These are phyloP conservation scores for Anethum foeniculum DNA, from an alignment of 140 eudicot genomes.

Conservation along the genomic window DNA sequence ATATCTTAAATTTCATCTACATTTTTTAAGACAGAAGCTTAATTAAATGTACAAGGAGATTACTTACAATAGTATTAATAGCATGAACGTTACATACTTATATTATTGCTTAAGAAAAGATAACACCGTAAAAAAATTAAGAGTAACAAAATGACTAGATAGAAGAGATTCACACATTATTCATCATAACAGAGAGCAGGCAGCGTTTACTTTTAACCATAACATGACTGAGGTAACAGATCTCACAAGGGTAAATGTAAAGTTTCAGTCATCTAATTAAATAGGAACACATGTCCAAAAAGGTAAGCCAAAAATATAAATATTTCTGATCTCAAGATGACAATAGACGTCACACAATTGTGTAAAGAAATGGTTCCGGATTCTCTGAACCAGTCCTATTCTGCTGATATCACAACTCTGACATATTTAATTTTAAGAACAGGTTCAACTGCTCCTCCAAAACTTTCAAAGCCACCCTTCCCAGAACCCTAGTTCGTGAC, in stretches of 20 bases:
- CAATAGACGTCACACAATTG: not conserved
- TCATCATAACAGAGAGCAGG: not conserved
- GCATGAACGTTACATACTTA: no score
- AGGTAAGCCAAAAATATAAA: not conserved
- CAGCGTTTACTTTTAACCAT: no score
- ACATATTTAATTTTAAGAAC: constrained; percentile 6
- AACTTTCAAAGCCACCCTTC: constrained; percentile 32
- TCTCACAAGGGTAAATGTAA: not conserved
- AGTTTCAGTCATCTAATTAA: no score
- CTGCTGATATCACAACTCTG: not conserved
- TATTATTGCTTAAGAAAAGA: no score
- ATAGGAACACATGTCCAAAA: not conserved
- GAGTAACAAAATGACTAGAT: no score
- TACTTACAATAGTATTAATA: no score
- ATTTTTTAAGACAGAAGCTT: no score
- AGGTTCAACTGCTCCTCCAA: constrained; percentile 41
- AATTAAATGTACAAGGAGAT: no score
- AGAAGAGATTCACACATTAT: no score
- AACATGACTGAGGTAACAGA: not conserved
- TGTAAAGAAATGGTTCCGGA: not conserved
- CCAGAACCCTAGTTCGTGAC: constrained; percentile 24
- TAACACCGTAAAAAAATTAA: no score
- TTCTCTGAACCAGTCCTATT: not conserved
- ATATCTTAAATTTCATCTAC: no score
- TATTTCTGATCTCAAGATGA: constrained; percentile 1